Evolutionary conservation across 2,329 filamentous ascomycete genomes (phyloP).

Genomic region (Sordariomycetes sp.): DNA sequence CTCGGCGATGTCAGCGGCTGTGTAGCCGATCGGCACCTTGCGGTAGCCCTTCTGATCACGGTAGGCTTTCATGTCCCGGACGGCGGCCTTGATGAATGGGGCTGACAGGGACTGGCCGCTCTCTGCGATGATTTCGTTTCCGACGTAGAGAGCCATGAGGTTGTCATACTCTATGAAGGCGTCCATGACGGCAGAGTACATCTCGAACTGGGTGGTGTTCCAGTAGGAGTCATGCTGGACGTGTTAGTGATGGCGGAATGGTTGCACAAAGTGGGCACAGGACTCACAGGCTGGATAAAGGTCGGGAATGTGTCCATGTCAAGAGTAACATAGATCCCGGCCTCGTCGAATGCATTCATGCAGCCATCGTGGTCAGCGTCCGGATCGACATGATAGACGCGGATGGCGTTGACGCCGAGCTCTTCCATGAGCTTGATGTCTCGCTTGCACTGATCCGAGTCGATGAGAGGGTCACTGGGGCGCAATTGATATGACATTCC

Average conservation of each 20-base stretch:
- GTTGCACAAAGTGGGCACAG: background rate
- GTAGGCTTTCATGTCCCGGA: constrained; percentile 75
- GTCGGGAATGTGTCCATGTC: constrained; percentile 70
- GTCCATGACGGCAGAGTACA: constrained; percentile 64
- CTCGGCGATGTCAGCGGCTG: constrained; percentile 71
- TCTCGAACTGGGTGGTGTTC: constrained; percentile 60
- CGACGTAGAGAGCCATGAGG: constrained; percentile 73
- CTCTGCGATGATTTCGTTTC: constrained; percentile 73
- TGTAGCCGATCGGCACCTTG: constrained; percentile 76
- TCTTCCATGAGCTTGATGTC: constrained; percentile 71
- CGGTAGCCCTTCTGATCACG: constrained; percentile 66
- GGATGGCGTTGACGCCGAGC: constrained; percentile 73
- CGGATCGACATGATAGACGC: constrained; percentile 79
- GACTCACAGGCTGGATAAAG: constrained; percentile 51
- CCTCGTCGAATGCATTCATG: constrained; percentile 70
- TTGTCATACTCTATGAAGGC: constrained; percentile 70
- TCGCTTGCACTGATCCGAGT: constrained; percentile 63
- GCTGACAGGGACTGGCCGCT: constrained; percentile 51
- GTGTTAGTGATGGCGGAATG: background rate
- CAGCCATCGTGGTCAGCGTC: constrained; percentile 62
- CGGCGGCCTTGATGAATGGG: constrained; percentile 74
- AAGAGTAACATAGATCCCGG: constrained; percentile 74
- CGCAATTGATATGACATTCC: constrained; percentile 63
- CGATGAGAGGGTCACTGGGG: constrained; percentile 60
- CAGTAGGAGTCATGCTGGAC: constrained; percentile 50